Conservation (phyloP, 495 filamentous ascomycete species). For the Trichoderma orchidacearum region DNA sequence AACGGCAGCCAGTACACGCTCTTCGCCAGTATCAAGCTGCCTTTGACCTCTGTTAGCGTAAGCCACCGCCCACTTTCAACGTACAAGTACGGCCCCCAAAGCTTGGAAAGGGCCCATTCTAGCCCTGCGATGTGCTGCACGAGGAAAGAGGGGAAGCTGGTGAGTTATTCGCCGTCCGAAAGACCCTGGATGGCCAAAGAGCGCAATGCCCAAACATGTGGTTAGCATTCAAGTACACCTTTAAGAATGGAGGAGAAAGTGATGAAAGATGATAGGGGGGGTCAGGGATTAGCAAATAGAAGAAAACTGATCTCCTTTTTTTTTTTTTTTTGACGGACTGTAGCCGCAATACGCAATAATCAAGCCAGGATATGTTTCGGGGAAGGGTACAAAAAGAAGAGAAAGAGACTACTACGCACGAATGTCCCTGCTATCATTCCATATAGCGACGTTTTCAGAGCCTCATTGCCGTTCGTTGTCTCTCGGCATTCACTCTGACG, state of each 20-base stretch:
- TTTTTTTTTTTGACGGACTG: no score
- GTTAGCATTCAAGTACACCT: neutral
- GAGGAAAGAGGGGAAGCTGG: neutral
- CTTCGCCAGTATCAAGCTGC: no score
- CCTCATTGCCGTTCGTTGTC: neutral
- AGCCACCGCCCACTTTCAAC: no score
- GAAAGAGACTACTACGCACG: no score
- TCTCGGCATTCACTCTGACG: neutral
- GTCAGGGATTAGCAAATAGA: neutral
- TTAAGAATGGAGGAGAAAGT: neutral
- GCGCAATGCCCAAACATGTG: neutral
- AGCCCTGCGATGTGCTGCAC: neutral
- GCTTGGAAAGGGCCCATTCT: neutral
- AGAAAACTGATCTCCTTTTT: no score
- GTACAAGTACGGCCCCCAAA: neutral
- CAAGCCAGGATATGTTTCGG: no score
- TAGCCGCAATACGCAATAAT: no score
- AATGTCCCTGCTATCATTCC: no score
- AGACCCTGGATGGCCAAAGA: neutral
- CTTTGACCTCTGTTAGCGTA: no score
- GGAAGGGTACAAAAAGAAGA: no score
- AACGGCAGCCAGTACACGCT: no score
- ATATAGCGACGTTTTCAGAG: no score
- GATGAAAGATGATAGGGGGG: neutral
- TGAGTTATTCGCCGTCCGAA: neutral